Conservation (phyloP, 495 filamentous ascomycete species). For the Penicillium waksmanii region DNA sequence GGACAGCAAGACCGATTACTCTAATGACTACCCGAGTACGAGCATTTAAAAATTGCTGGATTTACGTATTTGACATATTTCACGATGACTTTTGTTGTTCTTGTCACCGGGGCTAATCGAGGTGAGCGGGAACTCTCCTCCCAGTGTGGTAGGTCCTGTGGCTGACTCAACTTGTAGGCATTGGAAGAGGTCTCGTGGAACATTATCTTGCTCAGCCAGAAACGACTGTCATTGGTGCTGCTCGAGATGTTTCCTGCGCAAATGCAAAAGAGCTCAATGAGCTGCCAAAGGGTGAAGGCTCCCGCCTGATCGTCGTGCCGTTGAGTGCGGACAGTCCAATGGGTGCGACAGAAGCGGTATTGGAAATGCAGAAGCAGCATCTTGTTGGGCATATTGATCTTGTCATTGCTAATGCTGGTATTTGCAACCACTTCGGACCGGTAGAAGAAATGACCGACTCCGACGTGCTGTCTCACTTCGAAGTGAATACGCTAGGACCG, state of each 20-base stretch:
- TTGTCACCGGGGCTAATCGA: constrained; percentile 29
- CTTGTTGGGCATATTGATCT: constrained; percentile 41
- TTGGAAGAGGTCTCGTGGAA: constrained; percentile 46
- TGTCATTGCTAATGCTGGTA: constrained; percentile 55
- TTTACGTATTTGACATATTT: background rate
- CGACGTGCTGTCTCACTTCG: constrained; percentile 37
- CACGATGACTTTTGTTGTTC: background rate
- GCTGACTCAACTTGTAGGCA: constrained; percentile 35
- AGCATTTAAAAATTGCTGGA: background rate
- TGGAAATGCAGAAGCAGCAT: constrained; percentile 15
- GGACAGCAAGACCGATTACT: background rate
- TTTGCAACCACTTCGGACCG: constrained; percentile 31
- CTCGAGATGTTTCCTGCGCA: constrained; percentile 34
- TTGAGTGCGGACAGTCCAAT: constrained; percentile 25
- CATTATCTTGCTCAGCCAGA: constrained; percentile 42
- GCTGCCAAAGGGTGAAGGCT: constrained; percentile 31
- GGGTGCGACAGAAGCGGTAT: constrained; percentile 21
- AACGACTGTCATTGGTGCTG: constrained; percentile 50
- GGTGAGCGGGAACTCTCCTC: too few species aligned
- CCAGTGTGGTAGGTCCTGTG: too few species aligned
- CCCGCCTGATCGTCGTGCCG: constrained; percentile 39
- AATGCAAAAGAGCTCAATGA: constrained; percentile 19
- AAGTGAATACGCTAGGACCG: constrained; percentile 44
- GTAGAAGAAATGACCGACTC: constrained; percentile 26
- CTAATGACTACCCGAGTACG: background rate